phyloP scores from a whole-genome alignment of 2,329 filamentous ascomycete species.

The Neoascochyta sp. region DNA sequence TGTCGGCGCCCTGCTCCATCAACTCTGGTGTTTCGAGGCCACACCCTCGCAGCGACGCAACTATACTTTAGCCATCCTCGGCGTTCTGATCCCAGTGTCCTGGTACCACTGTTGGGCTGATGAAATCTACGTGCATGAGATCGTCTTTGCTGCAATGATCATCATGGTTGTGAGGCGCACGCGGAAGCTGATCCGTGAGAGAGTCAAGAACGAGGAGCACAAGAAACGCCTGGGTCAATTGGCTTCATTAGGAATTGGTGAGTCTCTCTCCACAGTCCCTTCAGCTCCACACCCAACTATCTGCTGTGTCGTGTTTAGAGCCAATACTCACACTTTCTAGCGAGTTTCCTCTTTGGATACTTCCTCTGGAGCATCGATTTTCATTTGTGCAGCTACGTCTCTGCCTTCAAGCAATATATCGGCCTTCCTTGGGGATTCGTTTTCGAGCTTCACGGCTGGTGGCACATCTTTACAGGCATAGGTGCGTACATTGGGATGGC shows the following conservation, averaged over 20 bases:
- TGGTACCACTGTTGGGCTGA: conserved; percentile 38
- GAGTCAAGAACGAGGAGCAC: conserved; percentile 20
- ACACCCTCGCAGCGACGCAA: conserved; percentile 19
- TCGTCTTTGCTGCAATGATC: conserved; percentile 43
- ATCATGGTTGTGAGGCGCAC: conserved; percentile 36
- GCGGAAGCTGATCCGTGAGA: conserved; percentile 24
- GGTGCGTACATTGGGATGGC: conserved; percentile 47
- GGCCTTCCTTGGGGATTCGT: conserved; percentile 56
- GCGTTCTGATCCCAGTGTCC: conserved; percentile 30
- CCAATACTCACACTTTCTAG: no score
- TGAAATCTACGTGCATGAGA: conserved; percentile 40
- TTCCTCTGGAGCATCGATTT: conserved; percentile 57
- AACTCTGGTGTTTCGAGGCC: conserved; percentile 44
- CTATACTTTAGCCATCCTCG: conserved; percentile 26
- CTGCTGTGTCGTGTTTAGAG: no score
- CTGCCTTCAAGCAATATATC: conserved; percentile 43
- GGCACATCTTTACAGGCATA: conserved; percentile 59
- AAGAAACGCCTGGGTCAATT: conserved; percentile 21
- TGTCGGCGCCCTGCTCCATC: conserved; percentile 51
- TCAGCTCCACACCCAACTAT: neutral
- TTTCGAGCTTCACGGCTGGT: conserved; percentile 61
- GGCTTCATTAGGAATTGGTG: conserved; percentile 30
- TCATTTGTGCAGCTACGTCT: conserved; percentile 50
- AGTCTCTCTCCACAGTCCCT: conserved; percentile 1
- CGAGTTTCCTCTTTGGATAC: conserved; percentile 50